Base-by-base conservation (phyloP, 2,329 filamentous ascomycete species). In the Bimuria novae-zelandiae region DNA sequence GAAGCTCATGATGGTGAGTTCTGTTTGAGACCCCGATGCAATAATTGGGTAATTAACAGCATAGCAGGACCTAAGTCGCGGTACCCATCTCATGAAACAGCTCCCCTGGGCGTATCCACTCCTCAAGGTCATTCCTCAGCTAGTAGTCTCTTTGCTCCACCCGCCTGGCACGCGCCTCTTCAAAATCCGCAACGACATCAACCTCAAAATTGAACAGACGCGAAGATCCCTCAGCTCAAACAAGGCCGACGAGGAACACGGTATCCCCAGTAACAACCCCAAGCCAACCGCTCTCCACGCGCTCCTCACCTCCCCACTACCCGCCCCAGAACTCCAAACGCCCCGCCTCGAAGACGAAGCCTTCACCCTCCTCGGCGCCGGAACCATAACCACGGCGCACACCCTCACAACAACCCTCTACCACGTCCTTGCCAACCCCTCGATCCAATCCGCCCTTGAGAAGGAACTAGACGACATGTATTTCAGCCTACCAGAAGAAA, bases 341-440 rank as follows among this genome's bases (percentile, higher is more conserved):
- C 48, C 42, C 47, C 62, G 51, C 35, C 50, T 52, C 22, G 49
- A 40, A 37, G 57, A 58, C 27, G 57, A 60, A 47, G 37, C 50
- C 3, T 53, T 58, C 36, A 56, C 53, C 22, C 29, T 58, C 14
- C 56, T 52, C 42, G 63, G 39, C 4, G 76, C 74, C 3, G 76
- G 75, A 1, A 73, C 67, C 37, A 72, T 77, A 27, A 77, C 76
- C 3, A 72, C 73, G 0, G 75, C 74, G 0, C 71, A 65, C 3
- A 50, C 69, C 4, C 63, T 78, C 1, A 61, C 62, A 5, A 72
- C 67, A 3, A 58, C 54, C 29, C 4, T 49, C 3, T 54, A 49
- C 51, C 27, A 61, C 42, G 22, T 57, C 19, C 44, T 59, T 17
- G 30, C 60, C 40, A 50, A 50, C 23, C 23, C 52, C 32, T 8